phyloP scores from a whole-genome alignment of 2,329 filamentous ascomycete genomes.

The Zymoseptoria pseudotritici region DNA sequence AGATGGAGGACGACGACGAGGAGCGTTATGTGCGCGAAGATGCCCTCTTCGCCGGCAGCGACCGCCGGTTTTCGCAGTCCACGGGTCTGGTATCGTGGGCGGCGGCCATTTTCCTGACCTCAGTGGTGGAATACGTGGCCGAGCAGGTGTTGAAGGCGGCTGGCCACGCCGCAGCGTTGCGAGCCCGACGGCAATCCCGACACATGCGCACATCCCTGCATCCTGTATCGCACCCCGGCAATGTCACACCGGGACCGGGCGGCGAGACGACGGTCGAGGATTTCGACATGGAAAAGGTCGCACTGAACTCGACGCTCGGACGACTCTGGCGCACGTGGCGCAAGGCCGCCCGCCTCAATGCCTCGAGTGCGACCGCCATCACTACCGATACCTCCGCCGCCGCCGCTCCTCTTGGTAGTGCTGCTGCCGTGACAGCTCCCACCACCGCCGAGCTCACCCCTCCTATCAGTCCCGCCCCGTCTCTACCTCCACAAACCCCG shows the following conservation, averaged over 20 bases:
- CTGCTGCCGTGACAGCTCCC: not conserved
- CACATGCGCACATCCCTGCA: conserved; percentile 16
- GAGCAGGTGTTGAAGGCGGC: conserved; percentile 85
- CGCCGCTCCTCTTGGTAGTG: not conserved
- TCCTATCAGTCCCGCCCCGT: not conserved
- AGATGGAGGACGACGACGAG: conserved; percentile 97
- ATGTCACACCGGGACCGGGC: conserved; percentile 12
- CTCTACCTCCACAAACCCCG: conserved; percentile 2
- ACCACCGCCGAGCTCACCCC: not conserved
- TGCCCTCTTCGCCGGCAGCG: conserved; percentile 54
- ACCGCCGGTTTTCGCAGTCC: conserved; percentile 46
- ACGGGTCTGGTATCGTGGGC: conserved; percentile 65
- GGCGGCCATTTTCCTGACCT: conserved; percentile 91
- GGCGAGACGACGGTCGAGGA: conserved; percentile 58
- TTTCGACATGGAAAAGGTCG: conserved; percentile 84
- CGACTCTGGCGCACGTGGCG: conserved; percentile 93
- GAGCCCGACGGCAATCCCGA: conserved; percentile 40
- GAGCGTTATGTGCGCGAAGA: conserved; percentile 80
- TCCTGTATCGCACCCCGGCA: conserved; percentile 2
- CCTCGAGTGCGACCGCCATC: conserved; percentile 5
- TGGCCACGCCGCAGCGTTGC: conserved; percentile 71
- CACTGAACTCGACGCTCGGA: conserved; percentile 79
- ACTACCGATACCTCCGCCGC: conserved; percentile 7
- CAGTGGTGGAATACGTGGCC: conserved; percentile 86
- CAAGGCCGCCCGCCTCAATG: conserved; percentile 59